Evolutionary conservation across 2,329 filamentous ascomycete species (phyloP).

Genomic region (Phialophora verrucosa): DNA sequence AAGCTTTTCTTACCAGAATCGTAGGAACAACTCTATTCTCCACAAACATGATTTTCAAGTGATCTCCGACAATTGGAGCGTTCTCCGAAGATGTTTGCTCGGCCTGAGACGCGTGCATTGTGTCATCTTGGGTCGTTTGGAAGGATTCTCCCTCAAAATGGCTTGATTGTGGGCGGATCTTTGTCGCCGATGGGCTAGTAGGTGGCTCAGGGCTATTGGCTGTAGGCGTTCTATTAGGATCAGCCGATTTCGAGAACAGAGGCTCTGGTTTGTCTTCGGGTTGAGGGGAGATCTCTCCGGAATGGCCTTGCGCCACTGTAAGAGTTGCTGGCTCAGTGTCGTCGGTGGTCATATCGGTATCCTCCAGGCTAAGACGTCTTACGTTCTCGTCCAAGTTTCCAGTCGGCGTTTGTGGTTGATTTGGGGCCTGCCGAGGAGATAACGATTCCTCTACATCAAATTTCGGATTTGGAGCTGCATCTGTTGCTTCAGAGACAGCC

Average conservation of each 20-base stretch:
- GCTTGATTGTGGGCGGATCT: slow-evolving; percentile 21
- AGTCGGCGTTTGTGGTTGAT: slow-evolving; percentile 50
- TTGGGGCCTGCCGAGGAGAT: slow-evolving; percentile 55
- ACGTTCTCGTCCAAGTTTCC: slow-evolving; percentile 62
- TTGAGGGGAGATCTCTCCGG: slow-evolving; percentile 55
- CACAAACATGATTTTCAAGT: slow-evolving; percentile 94
- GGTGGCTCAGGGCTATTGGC: slow-evolving; percentile 37
- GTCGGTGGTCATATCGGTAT: slow-evolving; percentile 57
- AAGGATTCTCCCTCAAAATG: slow-evolving; percentile 32
- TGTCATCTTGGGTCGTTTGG: slow-evolving; percentile 28
- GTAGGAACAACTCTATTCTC: slow-evolving; percentile 93
- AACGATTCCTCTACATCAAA: slow-evolving; percentile 78
- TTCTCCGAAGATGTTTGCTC: slow-evolving; percentile 64
- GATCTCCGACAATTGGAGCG: slow-evolving; percentile 87
- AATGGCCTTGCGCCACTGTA: slow-evolving; percentile 3
- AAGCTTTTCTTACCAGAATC: slow-evolving; percentile 74
- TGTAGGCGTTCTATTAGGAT: slow-evolving; percentile 40
- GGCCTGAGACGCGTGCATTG: slow-evolving; percentile 47
- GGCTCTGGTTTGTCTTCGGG: slow-evolving; percentile 73
- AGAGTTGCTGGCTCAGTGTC: slow-evolving; percentile 30
- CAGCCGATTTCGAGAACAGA: slow-evolving; percentile 54
- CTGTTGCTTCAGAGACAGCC: slow-evolving; percentile 71
- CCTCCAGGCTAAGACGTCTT: slow-evolving; percentile 55
- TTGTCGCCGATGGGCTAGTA: slow-evolving; percentile 26
- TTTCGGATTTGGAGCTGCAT: slow-evolving; percentile 63